Percentiles rank a stretch among this genome's conserved stretches.
Evolutionary conservation across 1,284 basidiomycete species (phyloP).

Genomic region (Ceratobasidium sp.): DNA sequence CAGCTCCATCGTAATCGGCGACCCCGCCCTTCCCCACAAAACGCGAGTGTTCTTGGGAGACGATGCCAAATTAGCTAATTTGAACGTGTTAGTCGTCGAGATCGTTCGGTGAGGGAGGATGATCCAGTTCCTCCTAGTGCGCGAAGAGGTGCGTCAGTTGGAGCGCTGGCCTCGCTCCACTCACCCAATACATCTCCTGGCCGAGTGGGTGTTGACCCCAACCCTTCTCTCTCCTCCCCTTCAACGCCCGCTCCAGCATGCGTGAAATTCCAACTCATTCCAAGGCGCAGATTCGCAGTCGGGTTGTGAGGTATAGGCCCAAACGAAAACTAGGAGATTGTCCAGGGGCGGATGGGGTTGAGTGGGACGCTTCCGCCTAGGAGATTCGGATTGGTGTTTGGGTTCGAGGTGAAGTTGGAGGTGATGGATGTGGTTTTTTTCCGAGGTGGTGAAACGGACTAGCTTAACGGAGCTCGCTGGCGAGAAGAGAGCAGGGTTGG

Average conservation of each 20-base stretch:
- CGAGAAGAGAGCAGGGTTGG: slow-evolving; percentile 63
- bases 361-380: neutral
- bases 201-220: slow-evolving; percentile 14
- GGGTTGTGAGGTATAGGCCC: neutral
- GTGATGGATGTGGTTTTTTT: slow-evolving; percentile 3
- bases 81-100: slow-evolving; percentile 17
- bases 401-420: neutral
- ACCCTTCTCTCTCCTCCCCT: slow-evolving; percentile 9
- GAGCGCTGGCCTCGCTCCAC: no score
- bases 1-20: no score
- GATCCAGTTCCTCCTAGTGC: slow-evolving; percentile 8
- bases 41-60: no score
- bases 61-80: slow-evolving; percentile 4
- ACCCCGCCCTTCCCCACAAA: no score
- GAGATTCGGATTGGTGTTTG: neutral
- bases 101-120: slow-evolving; percentile 4
- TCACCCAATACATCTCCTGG: neutral
- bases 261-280: no score
- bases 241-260: neutral
- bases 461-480: slow-evolving; percentile 55
- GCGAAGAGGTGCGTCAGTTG: no score
- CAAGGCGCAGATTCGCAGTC: slow-evolving; percentile 4
- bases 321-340: neutral
- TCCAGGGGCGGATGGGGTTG: slow-evolving; percentile 11
- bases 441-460: slow-evolving; percentile 21